These are phyloP conservation scores for Goniomonas avonlea DNA, from an alignment of 78 protist genomes.

Conservation along the genomic window DNA sequence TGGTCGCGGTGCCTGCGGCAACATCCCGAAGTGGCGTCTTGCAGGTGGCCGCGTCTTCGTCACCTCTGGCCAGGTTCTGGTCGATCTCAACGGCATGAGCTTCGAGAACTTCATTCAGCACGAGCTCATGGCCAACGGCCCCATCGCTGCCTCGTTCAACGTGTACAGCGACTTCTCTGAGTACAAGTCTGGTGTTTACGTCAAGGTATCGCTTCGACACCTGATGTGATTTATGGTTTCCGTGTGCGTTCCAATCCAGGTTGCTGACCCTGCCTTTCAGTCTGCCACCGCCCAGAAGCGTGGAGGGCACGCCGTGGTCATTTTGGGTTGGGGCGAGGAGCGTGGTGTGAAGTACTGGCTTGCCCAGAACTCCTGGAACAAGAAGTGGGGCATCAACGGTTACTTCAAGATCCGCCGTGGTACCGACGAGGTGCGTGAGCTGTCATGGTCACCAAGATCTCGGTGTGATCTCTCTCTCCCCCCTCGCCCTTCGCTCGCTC, in stretches of 20 bases:
- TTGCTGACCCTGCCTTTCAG: too few species aligned
- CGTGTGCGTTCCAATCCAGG: too few species aligned
- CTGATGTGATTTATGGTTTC: too few species aligned
- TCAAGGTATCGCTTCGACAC: too few species aligned
- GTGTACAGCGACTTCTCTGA: conserved; percentile 49
- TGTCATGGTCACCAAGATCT: too few species aligned
- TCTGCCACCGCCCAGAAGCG: background rate
- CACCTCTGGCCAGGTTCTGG: too few species aligned
- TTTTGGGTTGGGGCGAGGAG: conserved; percentile 38
- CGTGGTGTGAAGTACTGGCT: conserved; percentile 61
- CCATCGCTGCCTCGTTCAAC: background rate
- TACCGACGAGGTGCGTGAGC: conserved; percentile 43
- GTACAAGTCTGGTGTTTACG: conserved; percentile 62
- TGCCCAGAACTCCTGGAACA: conserved; percentile 65
- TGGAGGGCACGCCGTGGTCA: conserved; percentile 1
- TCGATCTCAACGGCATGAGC: too few species aligned
- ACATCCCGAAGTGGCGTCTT: too few species aligned
- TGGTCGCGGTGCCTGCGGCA: too few species aligned
- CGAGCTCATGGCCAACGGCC: background rate
- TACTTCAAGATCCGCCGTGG: conserved; percentile 56
- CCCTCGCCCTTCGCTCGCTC: too few species aligned
- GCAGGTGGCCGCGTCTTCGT: too few species aligned
- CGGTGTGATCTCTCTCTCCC: too few species aligned
- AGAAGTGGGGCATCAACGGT: conserved; percentile 66
- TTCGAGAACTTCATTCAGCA: background rate